Percentiles rank a stretch among this genome's conserved stretches.
These are phyloP conservation scores for Luffa aegyptiaca DNA, from an alignment of 306 rosid genomes.

Conservation along the genomic window DNA sequence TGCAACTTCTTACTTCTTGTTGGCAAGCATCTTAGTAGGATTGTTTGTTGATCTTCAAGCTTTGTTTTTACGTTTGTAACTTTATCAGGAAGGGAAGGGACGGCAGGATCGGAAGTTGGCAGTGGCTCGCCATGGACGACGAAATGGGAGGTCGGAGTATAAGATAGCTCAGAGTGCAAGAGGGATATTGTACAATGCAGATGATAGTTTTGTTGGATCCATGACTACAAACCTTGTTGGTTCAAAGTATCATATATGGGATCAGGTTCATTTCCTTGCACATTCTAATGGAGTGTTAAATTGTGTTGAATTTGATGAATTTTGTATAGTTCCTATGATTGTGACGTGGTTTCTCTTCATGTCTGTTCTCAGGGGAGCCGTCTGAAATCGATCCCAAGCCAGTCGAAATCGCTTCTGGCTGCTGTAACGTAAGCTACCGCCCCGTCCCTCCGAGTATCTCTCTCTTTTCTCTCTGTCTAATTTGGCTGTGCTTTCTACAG, in stretches of 20 bases:
- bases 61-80: not conserved
- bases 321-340: not conserved
- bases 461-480: not conserved
- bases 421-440: constrained; percentile 43
- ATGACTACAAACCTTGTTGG: constrained; percentile 73
- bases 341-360: not conserved
- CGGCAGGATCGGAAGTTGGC: constrained; percentile 82
- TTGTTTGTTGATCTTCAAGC: not conserved
- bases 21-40: not conserved
- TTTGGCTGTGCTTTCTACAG: constrained; percentile 26
- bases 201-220: constrained; percentile 60
- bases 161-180: constrained; percentile 50
- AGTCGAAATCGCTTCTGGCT: constrained; percentile 51
- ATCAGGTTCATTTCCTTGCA: constrained; percentile 41
- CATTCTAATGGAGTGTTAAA: not conserved
- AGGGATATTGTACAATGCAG: constrained; percentile 44
- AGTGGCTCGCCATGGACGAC: constrained; percentile 56
- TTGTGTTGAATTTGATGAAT: not conserved
- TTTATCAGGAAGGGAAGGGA: constrained; percentile 80
- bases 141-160: constrained; percentile 53
- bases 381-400: constrained; percentile 20
- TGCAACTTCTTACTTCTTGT: not conserved
- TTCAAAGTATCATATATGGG: constrained; percentile 73
- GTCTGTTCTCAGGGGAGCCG: constrained; percentile 32
- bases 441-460: not conserved